Evolutionary conservation across 75 land plant species (phyloP), one percentile per base, ranked within the genome.

Genomic region (Picea sitchensis): DNA sequence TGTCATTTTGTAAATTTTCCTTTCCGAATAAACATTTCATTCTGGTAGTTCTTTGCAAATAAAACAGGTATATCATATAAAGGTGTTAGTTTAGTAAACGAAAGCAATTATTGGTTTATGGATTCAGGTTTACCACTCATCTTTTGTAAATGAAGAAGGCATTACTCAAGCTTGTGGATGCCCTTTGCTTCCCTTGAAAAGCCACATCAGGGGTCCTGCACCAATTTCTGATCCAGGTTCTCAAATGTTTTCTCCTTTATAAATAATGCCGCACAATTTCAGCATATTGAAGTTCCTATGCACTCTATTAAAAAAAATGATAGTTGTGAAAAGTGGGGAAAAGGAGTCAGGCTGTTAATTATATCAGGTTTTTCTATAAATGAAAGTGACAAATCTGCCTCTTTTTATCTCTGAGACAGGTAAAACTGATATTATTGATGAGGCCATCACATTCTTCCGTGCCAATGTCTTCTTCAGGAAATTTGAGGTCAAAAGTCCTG

Each of bases 391-490:
- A 31, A 23, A 80, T 77, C 23, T 38, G 20, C 9, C 3, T 15
- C 5, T 26, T 13, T 23, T 2, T 60, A 31, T 26, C 0, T 75
- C 41, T 59, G 58, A 41, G 76, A 32, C 95, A 96, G 99, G 84
- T 81, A 79, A 78, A 59, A 82, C 84, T 76, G 99, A 96, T 83
- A 91, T 96, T 59, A 91, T 96, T 75, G 99, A 96, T 76, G 99
- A 96, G 77, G 99, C 99, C 65, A 91, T 96, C 80, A 92, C 89
- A 56, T 96, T 96, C 82, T 96, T 96, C 77, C 84, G 99, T 3
- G 99, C 98, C 47, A 96, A 96, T 81, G 95, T 96, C 15, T 95
- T 96, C 84, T 96, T 96, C 78, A 87, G 94, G 76, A 96, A 96
- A 87, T 96, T 94, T 83, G 92, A 96, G 56, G 91, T 96, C 79